Conservation (phyloP, 106 monocot species). For the Acorus calamus region DNA sequence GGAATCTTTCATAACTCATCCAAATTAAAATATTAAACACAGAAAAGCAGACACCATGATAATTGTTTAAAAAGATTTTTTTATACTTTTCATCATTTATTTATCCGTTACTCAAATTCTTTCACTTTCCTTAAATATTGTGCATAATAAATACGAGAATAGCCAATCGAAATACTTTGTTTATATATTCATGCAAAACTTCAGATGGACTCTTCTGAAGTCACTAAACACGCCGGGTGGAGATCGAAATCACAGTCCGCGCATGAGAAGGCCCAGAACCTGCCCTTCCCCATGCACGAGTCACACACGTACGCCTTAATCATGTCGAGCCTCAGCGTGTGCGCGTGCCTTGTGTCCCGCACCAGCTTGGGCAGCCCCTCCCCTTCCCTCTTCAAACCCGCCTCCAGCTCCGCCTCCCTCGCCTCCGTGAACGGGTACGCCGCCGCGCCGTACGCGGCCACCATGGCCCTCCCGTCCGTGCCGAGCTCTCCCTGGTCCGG, state of each 20-base stretch:
- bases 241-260: conserved; percentile 27
- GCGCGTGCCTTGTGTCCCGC: conserved; percentile 16
- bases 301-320: conserved; percentile 27
- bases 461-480: conserved; percentile 18
- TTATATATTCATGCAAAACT: no score
- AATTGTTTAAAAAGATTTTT: no score
- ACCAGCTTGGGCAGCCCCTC: conserved; percentile 9
- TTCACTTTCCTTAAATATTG: no score
- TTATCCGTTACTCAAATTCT: no score
- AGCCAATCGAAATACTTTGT: no score
- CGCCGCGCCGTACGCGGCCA: conserved; percentile 14
- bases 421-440: conserved; percentile 29
- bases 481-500: conserved; percentile 18
- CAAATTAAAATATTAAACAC: no score
- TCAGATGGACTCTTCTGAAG: no score
- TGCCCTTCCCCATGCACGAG: conserved; percentile 12
- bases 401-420: conserved; percentile 19
- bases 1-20: no score
- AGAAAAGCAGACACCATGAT: no score
- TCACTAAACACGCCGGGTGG: conserved; percentile 19
- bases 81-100: no score
- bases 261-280: conserved; percentile 32
- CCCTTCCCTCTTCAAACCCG: conserved; percentile 14
- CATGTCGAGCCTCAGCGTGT: conserved; percentile 22
- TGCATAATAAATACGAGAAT: no score